Conservation (phyloP, 1,139 yeast genomes). For the Scheffersomyces segobiensis region DNA sequence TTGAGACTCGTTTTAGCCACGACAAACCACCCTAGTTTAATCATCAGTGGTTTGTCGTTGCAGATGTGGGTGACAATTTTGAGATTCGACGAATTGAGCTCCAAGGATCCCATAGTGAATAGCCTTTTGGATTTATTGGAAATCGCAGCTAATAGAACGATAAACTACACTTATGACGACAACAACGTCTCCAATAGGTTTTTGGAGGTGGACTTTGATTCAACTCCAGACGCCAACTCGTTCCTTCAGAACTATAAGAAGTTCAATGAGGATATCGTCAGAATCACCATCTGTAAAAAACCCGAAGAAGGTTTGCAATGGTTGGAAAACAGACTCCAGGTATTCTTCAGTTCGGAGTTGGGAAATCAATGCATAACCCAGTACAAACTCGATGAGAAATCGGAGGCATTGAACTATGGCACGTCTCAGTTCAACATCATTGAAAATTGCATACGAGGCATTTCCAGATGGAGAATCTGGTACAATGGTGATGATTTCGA, state of each 20-base stretch:
- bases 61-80: slow-evolving; percentile 94
- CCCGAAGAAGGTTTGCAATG: slow-evolving; percentile 82
- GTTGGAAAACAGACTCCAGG: slow-evolving; percentile 73
- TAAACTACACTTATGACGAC: slow-evolving; percentile 69
- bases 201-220: slow-evolving; percentile 83
- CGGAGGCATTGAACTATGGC: slow-evolving; percentile 73
- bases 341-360: slow-evolving; percentile 69
- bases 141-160: slow-evolving; percentile 73
- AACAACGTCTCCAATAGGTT: slow-evolving; percentile 64
- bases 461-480: slow-evolving; percentile 97
- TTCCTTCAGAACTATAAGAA: slow-evolving; percentile 81
- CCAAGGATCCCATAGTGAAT: slow-evolving; percentile 47
- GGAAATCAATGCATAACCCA: slow-evolving; percentile 67
- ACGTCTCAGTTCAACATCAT: slow-evolving; percentile 82
- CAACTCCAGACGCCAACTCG: slow-evolving; percentile 74
- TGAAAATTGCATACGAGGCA: slow-evolving; percentile 89
- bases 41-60: slow-evolving; percentile 86
- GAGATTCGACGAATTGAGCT: slow-evolving; percentile 72
- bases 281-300: slow-evolving; percentile 82
- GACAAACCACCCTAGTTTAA: slow-evolving; percentile 79
- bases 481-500: slow-evolving; percentile 67
- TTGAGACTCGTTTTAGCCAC: slow-evolving; percentile 75
- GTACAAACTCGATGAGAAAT: slow-evolving; percentile 57
- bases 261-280: slow-evolving; percentile 85
- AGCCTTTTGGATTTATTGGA: slow-evolving; percentile 70